Conservation (phyloP, 1,284 basidiomycete genomes). For the Leccinum holopus region DNA sequence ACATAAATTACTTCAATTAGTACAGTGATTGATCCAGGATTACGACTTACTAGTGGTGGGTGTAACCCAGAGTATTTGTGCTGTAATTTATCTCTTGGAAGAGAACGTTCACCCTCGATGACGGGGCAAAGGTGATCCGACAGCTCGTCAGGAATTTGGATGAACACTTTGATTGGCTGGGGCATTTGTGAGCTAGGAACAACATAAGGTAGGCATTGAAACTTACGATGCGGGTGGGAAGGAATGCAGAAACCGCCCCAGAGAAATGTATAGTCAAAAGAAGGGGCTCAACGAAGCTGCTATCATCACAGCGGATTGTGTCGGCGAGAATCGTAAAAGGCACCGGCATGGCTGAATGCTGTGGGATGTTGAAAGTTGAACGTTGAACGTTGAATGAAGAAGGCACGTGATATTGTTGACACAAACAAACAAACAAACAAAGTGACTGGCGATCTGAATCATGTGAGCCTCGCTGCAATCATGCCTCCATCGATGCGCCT, state of each 20-base stretch:
- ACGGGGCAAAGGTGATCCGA: not conserved
- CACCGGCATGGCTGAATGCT: not conserved
- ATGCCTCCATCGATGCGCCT: not conserved
- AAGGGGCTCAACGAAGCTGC: not conserved
- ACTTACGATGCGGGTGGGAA: not conserved
- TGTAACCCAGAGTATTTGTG: not conserved
- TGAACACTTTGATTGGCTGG: slow-evolving; percentile 4
- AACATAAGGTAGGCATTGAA: not conserved
- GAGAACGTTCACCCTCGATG: not conserved
- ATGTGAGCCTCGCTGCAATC: not conserved
- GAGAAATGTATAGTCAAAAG: not conserved
- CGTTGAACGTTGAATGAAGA: not conserved
- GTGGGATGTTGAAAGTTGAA: not conserved
- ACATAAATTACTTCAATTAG: not conserved
- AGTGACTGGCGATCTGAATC: not conserved
- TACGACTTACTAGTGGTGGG: not conserved
- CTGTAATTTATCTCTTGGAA: slow-evolving; percentile 6
- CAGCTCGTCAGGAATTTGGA: slow-evolving; percentile 4
- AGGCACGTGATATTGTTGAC: not conserved
- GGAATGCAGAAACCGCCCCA: not conserved
- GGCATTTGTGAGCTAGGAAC: not conserved
- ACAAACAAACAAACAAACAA: not conserved
- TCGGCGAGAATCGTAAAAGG: not conserved
- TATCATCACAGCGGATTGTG: not conserved
- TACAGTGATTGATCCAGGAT: not conserved